A percentile compares a stretch with the other conserved stretches of the same genome.
Conservation (phyloP, 192 early-diverging fungal genomes). For the Entomortierella beljakovae region DNA sequence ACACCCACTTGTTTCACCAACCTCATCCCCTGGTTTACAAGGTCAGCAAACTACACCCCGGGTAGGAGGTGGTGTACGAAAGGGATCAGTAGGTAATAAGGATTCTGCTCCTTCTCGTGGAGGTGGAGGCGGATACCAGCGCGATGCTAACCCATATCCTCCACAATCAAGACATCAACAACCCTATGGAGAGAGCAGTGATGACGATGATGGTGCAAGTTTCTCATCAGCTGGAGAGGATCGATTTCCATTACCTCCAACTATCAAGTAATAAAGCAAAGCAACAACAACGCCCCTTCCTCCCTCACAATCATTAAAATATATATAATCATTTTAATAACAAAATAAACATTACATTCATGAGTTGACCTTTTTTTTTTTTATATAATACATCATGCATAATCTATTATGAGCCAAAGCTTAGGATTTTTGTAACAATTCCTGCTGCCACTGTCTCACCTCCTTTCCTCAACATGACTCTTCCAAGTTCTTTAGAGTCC, state of each 20-base stretch:
- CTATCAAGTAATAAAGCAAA: slow-evolving; percentile 15
- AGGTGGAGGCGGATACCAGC: slow-evolving; percentile 39
- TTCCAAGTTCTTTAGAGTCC: slow-evolving; percentile 89
- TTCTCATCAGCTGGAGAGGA: slow-evolving; percentile 20
- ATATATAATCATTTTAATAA: slow-evolving; percentile 1
- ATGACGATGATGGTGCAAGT: slow-evolving; percentile 18
- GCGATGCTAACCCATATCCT: not conserved
- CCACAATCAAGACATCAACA: not conserved
- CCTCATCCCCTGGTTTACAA: not conserved
- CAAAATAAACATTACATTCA: not conserved
- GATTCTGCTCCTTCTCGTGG: slow-evolving; percentile 16
- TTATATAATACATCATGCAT: not conserved
- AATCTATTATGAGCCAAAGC: slow-evolving; percentile 36
- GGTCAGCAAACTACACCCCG: slow-evolving; percentile 1
- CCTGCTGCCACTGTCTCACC: slow-evolving; percentile 93
- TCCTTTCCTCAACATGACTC: slow-evolving; percentile 87
- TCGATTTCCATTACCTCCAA: slow-evolving; percentile 23
- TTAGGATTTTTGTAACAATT: slow-evolving; percentile 67
- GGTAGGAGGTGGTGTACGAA: slow-evolving; percentile 19
- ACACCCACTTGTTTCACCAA: not conserved
- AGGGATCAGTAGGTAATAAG: not conserved
- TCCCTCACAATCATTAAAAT: no score
- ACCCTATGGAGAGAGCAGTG: not conserved
- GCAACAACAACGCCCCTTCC: no score
- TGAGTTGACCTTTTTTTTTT: not conserved